Conservation (phyloP, 176 grass and related monocot genomes). For the Miscanthus lutarioriparius region DNA sequence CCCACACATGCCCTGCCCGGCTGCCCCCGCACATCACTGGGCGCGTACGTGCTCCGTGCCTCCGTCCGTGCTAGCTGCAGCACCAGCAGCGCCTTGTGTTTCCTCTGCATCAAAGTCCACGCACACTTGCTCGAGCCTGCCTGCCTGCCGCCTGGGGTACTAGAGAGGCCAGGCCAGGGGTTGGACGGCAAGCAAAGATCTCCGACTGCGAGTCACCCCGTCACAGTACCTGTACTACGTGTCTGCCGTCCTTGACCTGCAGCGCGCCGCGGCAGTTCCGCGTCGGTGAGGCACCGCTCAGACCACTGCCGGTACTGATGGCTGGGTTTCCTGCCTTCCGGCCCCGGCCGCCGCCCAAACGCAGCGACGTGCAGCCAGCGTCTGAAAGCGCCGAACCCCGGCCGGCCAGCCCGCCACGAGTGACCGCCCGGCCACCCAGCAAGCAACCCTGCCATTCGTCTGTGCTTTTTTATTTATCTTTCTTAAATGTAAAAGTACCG, state of each 20-base stretch:
- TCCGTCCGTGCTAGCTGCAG: neutral
- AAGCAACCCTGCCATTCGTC: neutral
- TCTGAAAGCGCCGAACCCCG: no score
- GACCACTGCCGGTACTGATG: no score
- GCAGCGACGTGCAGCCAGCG: neutral
- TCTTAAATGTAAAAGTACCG: no score
- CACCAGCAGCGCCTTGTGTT: neutral
- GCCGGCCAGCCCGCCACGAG: neutral
- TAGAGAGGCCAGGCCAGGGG: neutral
- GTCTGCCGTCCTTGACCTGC: neutral
- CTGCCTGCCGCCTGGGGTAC: no score
- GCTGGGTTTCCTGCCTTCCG: neutral
- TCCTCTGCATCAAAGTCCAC: neutral
- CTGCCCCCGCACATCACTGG: neutral
- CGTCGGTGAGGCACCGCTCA: neutral
- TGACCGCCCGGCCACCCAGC: neutral
- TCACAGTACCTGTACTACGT: neutral
- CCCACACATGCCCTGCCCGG: neutral
- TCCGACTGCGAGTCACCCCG: neutral
- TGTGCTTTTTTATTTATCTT: no score
- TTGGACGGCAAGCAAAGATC: constrained; percentile 48
- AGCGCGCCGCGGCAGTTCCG: neutral
- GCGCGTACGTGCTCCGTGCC: neutral
- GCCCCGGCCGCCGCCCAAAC: constrained; percentile 47
- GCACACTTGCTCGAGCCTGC: neutral